These are phyloP conservation scores for Magnolia sinica DNA, from an alignment of 164 flowering plant genomes.

Conservation along the genomic window DNA sequence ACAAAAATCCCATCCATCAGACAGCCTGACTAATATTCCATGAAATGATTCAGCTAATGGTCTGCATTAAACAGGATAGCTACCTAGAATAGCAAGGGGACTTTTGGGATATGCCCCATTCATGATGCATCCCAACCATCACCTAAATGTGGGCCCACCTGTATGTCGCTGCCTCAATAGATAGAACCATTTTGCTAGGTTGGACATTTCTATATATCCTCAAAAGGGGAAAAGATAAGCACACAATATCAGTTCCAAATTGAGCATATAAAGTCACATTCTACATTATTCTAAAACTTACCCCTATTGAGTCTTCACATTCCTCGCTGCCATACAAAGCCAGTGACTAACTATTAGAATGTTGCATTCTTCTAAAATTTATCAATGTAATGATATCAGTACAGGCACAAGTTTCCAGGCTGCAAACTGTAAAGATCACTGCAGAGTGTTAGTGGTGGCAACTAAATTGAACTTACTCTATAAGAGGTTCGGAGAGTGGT, in stretches of 20 bases:
- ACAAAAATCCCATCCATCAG: too few species aligned
- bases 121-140: too few species aligned
- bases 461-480: constrained; percentile 53
- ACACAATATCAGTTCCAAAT: background rate
- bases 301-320: constrained; percentile 86
- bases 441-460: background rate
- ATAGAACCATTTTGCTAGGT: background rate
- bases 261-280: background rate
- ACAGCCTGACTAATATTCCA: too few species aligned
- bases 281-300: constrained; percentile 27
- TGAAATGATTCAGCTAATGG: too few species aligned
- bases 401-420: background rate
- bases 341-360: background rate
- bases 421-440: background rate
- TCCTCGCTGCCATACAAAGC: constrained; percentile 61
- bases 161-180: background rate
- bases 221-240: background rate
- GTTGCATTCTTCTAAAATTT: background rate
- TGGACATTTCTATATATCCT: background rate
- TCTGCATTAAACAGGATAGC: too few species aligned
- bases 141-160: too few species aligned
- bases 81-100: too few species aligned
- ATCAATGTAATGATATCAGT: background rate
- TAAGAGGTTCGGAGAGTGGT: constrained; percentile 96
- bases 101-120: too few species aligned